Base-by-base conservation (phyloP, 2,329 filamentous ascomycete genomes). In the Neurospora crassa region DNA sequence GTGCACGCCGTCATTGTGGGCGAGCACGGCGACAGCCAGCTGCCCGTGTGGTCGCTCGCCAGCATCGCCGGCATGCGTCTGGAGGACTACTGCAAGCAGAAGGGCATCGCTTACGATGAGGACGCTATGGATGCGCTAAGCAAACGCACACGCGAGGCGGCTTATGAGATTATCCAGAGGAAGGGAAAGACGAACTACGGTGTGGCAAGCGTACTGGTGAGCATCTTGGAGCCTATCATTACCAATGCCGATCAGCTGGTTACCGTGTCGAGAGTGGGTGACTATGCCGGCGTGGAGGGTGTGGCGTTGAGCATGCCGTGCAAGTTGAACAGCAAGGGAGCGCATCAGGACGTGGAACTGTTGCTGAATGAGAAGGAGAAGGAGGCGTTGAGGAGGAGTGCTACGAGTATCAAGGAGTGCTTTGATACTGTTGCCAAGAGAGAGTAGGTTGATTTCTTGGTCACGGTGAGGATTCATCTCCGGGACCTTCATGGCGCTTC, bases 121-220 rank as follows among this genome's bases (percentile, higher is more conserved):
- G 72, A 74, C 24, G 76, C 71, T 24, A 77, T 78, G 73, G 72
- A 75, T 8, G 76, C 71, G 0, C 77, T 76, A 69, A 72, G 76
- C 7, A 73, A 70, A 67, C 71, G 76, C 20, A 78, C 78, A 14
- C 73, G 74, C 67, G 74, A 75, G 40, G 78, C 78, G 10, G 78
- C 78, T 29, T 78, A 79, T 72, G 77, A 78, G 73, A 79, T 79
- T 70, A 79, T 79, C 69, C 74, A 75, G 74, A 73, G 75, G 63
- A 79, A 79, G 74, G 78, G 78, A 47, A 78, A 77, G 74, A 79
- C 78, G 40, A 78, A 79, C 70, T 79, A 78, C 72, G 78, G 78
- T 53, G 77, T 79, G 5, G 78, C 78, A 40, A 76, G 76, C 43
- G 78, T 78, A 45, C 71, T 79, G 67, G 77, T 77, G 29, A 76